phyloP scores from a whole-genome alignment of 2,329 filamentous ascomycete genomes.

The Amesomyces nigricolor region DNA sequence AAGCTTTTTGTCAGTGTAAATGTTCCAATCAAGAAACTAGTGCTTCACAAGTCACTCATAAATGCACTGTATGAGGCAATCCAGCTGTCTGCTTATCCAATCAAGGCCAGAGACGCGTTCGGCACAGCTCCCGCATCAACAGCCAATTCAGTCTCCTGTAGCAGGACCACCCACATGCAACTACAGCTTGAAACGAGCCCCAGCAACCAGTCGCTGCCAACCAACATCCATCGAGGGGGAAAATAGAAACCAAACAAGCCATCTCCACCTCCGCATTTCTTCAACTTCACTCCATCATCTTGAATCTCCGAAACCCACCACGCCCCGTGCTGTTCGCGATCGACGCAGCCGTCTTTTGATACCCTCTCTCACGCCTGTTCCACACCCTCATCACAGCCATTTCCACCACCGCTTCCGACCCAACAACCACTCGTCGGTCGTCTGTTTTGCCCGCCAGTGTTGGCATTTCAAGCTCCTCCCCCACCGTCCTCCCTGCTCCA shows the following conservation, averaged over 20 bases:
- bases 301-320: no score
- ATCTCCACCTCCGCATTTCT: conserved; percentile 8
- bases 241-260: conserved; percentile 12
- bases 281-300: not conserved
- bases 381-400: not conserved
- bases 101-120: not conserved
- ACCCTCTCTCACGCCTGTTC: not conserved
- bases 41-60: no score
- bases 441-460: not conserved
- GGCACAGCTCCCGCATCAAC: not conserved
- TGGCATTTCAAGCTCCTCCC: not conserved
- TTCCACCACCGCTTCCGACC: not conserved
- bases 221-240: not conserved
- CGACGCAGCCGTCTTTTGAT: not conserved
- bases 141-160: not conserved
- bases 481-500: not conserved
- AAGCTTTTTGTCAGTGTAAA: no score
- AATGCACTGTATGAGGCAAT: no score
- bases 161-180: not conserved
- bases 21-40: no score
- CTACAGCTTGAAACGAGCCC: conserved; percentile 1
- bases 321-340: no score
- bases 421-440: no score
- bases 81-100: not conserved
- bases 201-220: conserved; percentile 3